Base-by-base conservation (phyloP, 495 filamentous ascomycete genomes). In the Lichenothelia convexa region DNA sequence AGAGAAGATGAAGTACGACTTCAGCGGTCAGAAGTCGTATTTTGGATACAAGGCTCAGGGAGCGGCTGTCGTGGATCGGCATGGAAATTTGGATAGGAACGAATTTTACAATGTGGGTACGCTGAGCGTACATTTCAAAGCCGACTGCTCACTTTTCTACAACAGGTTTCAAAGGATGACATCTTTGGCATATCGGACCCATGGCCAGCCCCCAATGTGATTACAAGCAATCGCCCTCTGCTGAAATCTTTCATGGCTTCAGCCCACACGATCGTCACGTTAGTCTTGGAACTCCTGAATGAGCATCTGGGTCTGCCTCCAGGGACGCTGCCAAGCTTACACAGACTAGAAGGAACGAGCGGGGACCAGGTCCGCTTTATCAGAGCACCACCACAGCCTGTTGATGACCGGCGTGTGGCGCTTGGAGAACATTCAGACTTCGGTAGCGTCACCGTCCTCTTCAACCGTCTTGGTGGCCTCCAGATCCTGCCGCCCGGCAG, bases 331-430 rank as follows among this genome's bases (percentile, higher is more conserved):
- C 27, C 51, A 22, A 50, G 50, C 21, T 52, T 71, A 3, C 72
- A 77, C 47, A 56, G 58, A 17, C 59, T 67, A n/a, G 33, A 55
- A 20, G 48, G 53, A 7, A 32, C 41, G 11, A 71, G 68, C 9
- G 72, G 71, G 12, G 70, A 75, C 44, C 68, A 75, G 45, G 55
- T 73, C 8, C 68, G 73, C 15, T 64, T 76, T 41, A 53, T 73
- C 30, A 61, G 64, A 46, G 56, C 55, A 0, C 59, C 58, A 11
- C 53, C 56, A 6, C 62, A 66, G 41, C 56, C 61, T 6, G 21
- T 45, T 1, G 48, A 61, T 15, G 57, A 65, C 42, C 47, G 49
- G 15, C 50, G 48, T 2, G 59, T 56, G 1, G 56, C 60, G 11
- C 39, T 68, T 11, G 58, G 61, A 1, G 66, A 64, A 38, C 68